Percentiles rank a stretch among this genome's conserved stretches.
These are phyloP conservation scores for Epichloe sylvatica DNA, from an alignment of 2,329 filamentous ascomycete genomes.

Conservation along the genomic window DNA sequence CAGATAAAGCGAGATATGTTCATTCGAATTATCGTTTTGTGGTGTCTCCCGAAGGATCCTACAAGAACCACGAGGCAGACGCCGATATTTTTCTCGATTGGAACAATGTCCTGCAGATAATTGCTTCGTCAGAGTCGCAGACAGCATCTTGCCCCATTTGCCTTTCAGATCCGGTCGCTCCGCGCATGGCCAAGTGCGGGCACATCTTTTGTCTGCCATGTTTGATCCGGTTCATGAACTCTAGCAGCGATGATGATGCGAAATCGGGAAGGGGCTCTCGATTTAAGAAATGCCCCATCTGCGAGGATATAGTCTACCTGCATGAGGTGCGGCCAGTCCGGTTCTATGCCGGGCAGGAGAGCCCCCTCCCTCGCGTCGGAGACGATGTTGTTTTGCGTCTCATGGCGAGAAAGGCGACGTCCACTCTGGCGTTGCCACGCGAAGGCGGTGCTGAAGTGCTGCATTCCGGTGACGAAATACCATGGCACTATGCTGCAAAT, in stretches of 20 bases:
- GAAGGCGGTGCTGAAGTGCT: conserved; percentile 61
- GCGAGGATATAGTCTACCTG: conserved; percentile 86
- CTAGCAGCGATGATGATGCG: conserved; percentile 55
- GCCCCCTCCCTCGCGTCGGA: conserved; percentile 63
- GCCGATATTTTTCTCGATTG: conserved; percentile 85
- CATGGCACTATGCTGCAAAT: conserved; percentile 90
- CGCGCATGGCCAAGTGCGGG: conserved; percentile 91
- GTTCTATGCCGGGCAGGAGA: conserved; percentile 84
- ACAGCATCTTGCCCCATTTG: conserved; percentile 86
- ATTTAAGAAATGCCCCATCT: conserved; percentile 95
- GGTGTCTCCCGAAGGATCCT: conserved; percentile 68
- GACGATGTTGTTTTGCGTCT: conserved; percentile 81
- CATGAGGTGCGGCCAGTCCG: conserved; percentile 78
- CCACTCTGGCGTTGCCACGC: conserved; percentile 74
- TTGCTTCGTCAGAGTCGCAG: conserved; percentile 84
- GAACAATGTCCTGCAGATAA: conserved; percentile 77
- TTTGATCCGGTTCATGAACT: conserved; percentile 89
- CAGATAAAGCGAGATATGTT: conserved; percentile 79
- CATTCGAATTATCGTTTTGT: conserved; percentile 98
- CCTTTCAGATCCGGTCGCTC: conserved; percentile 79
- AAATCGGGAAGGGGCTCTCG: conserved; percentile 55
- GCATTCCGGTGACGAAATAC: conserved; percentile 59
- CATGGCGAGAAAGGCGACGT: conserved; percentile 66
- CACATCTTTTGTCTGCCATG: conserved; percentile 95
- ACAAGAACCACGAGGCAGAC: conserved; percentile 66